phyloP scores from a whole-genome alignment of 2,329 filamentous ascomycete species.

The Microcera coccophila region DNA sequence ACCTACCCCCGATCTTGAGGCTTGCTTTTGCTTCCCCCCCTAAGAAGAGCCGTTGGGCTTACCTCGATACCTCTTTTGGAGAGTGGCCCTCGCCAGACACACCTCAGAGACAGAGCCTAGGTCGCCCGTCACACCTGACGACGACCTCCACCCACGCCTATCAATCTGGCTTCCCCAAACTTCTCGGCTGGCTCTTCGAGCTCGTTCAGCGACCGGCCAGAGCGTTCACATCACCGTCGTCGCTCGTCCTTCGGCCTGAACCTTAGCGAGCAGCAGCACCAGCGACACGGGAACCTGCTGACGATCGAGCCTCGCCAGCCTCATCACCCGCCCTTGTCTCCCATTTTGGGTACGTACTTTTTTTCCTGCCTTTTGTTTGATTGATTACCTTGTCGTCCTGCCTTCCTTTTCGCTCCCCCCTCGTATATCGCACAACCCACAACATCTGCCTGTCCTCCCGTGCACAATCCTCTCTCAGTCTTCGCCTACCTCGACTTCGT shows the following conservation, averaged over 20 bases:
- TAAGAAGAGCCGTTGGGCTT: no score
- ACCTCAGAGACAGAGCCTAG: background rate
- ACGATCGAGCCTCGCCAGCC: constrained; percentile 29
- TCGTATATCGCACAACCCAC: background rate
- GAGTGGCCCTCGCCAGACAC: background rate
- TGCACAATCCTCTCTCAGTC: constrained; percentile 4
- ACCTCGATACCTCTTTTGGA: no score
- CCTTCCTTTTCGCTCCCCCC: constrained; percentile 3
- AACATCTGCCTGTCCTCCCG: constrained; percentile 2
- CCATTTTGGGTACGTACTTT: constrained; percentile 52
- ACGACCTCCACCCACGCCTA: constrained; percentile 1
- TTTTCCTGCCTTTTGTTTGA: constrained; percentile 5
- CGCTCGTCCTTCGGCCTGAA: constrained; percentile 41
- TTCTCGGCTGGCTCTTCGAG: constrained; percentile 50
- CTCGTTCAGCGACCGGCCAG: constrained; percentile 49
- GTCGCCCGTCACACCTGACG: constrained; percentile 4
- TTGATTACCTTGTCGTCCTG: constrained; percentile 1
- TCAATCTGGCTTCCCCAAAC: constrained; percentile 51
- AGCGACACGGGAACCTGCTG: constrained; percentile 30
- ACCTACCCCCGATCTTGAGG: no score
- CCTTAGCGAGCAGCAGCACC: constrained; percentile 30
- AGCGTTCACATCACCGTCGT: constrained; percentile 47
- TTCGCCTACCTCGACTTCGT: constrained; percentile 8
- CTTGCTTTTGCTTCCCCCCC: no score
- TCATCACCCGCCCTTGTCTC: constrained; percentile 40